Evolutionary conservation across 106 monocot species (phyloP), one percentile per base, ranked within the genome.

Genomic region (Phalaenopsis equestris): DNA sequence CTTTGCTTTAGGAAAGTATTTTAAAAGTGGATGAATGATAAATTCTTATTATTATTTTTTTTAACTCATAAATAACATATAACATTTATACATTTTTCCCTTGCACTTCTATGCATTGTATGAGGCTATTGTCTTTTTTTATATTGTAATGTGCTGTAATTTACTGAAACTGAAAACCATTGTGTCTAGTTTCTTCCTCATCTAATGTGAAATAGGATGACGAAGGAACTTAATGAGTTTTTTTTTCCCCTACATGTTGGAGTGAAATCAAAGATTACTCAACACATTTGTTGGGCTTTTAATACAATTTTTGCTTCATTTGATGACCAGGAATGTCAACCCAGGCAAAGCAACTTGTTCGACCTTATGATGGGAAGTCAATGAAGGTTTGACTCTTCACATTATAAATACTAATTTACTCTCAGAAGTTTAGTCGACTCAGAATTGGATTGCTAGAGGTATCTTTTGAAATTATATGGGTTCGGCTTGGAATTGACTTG

Each of bases 281-380:
- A 70, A 16, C 10, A 1, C 38, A 36, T 70, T 70, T 38, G 39
- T 45, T 37, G 42, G n/a, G 41, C 42, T 74, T 42, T 43, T 74
- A 45, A 74, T 70, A 9, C 74, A 19, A 42, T 42, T 74, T 70
- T n/a, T 74, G 15, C 42, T 74, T 74, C 74, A 42, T 70, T 70
- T 70, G 37, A 70, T 70, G 52, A 3, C 10, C 24, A 76, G 76
- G 76, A 23, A 8, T 49, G 46, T 76, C 49, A 49, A 24, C 49
- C 8, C 76, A 76, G 24, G 12, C 24, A 15, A 76, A 76, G 49
- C 76, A 76, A 8, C 48, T 76, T 49, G 49, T 52, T 5, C 76
- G 76, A 47, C 24, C 76, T 21, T 76, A 76, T 76, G 76, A 76
- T 76, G 76, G 48, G 49, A 76, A 76, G 74, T 41, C 39, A 41